Conservation (phyloP, 208 protist species). For the Leishmania amazonensis region DNA sequence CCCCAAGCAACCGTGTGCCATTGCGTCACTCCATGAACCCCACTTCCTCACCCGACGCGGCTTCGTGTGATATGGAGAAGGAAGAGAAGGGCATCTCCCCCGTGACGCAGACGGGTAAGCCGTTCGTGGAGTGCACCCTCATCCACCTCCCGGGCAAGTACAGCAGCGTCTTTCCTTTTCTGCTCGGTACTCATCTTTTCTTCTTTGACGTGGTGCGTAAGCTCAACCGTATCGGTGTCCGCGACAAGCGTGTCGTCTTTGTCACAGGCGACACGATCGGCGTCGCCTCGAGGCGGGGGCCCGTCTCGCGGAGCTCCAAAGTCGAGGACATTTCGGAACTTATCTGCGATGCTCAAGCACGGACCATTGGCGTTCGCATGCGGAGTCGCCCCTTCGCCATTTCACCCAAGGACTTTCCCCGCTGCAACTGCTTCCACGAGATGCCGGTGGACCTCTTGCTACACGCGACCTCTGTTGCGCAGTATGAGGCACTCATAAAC, state of each 20-base stretch:
- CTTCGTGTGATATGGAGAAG: neutral
- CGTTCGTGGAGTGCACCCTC: constrained; percentile 5
- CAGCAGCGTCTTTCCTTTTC: constrained; percentile 11
- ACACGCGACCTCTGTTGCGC: constrained; percentile 10
- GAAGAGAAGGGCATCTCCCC: neutral
- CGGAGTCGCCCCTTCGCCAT: constrained; percentile 31
- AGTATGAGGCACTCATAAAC: constrained; percentile 15
- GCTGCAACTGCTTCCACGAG: constrained; percentile 33
- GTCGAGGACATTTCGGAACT: constrained; percentile 45
- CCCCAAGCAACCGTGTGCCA: neutral
- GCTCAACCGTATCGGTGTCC: constrained; percentile 12
- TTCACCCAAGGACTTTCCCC: neutral
- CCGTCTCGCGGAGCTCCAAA: constrained; percentile 35
- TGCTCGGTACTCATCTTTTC: constrained; percentile 28
- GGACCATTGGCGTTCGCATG: constrained; percentile 40
- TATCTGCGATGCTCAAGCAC: constrained; percentile 15
- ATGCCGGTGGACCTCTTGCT: constrained; percentile 54
- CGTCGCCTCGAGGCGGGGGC: constrained; percentile 19
- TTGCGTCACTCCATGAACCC: neutral
- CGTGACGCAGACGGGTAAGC: neutral
- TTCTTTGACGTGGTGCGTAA: constrained; percentile 35
- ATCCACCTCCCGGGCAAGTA: constrained; percentile 12
- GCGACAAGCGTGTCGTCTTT: constrained; percentile 38
- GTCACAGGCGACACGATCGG: constrained; percentile 47
- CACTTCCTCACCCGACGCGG: neutral